phyloP scores from a whole-genome alignment of 495 filamentous ascomycete genomes.

The Xanthoparmelia taractica region DNA sequence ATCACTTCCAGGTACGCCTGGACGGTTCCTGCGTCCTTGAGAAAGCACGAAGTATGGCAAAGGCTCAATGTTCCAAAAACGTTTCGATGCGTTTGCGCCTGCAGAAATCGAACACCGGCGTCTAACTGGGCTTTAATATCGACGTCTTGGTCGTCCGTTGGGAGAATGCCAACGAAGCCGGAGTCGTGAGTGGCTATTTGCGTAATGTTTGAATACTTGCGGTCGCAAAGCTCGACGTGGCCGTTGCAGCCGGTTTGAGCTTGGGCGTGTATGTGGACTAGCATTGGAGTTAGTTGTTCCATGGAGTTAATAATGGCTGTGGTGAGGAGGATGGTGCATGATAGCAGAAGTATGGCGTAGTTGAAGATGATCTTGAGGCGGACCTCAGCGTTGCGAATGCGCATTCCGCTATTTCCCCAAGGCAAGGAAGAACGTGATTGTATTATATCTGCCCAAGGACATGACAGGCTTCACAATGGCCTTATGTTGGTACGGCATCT shows the following conservation, averaged over 20 bases:
- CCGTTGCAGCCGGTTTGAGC: constrained; percentile 53
- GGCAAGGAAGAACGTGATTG: background rate
- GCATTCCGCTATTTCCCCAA: background rate
- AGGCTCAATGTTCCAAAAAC: constrained; percentile 44
- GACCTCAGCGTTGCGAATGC: constrained; percentile 8
- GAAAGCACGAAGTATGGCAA: constrained; percentile 57
- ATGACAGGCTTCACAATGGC: background rate
- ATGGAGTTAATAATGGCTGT: constrained; percentile 10
- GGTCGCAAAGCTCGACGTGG: constrained; percentile 51
- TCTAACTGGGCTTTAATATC: constrained; percentile 55
- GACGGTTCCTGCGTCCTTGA: constrained; percentile 58
- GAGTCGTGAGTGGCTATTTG: constrained; percentile 64
- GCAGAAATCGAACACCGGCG: constrained; percentile 61
- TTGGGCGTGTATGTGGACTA: background rate
- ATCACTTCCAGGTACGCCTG: constrained; percentile 47
- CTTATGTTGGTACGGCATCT: background rate
- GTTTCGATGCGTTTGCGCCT: constrained; percentile 57
- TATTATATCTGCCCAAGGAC: background rate
- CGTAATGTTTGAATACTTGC: constrained; percentile 58
- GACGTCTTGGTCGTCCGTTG: constrained; percentile 59
- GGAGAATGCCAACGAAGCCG: constrained; percentile 52
- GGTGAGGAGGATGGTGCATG: constrained; percentile 1
- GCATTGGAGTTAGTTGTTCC: constrained; percentile 5
- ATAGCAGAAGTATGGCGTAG: background rate
- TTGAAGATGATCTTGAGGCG: constrained; percentile 11